A percentile compares a stretch with the other conserved stretches of the same genome.
phyloP scores from a whole-genome alignment of 371 early-diverging fungal genomes.

The Apophysomyces variabilis region DNA sequence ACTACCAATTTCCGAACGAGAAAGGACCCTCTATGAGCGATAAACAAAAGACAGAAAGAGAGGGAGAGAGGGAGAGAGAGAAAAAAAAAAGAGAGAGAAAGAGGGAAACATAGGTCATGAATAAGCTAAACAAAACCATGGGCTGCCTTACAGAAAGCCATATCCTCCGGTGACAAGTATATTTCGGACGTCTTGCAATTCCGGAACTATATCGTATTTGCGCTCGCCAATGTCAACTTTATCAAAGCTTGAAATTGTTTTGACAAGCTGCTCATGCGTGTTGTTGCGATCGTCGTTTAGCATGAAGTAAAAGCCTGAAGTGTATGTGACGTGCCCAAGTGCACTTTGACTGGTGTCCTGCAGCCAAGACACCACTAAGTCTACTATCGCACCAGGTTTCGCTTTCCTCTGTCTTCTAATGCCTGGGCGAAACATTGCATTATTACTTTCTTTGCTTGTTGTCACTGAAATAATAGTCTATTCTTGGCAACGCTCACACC shows the following conservation, averaged over 20 bases:
- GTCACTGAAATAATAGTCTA: slow-evolving; percentile 5
- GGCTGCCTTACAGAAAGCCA: slow-evolving; percentile 79
- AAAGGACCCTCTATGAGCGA: slow-evolving; percentile 52
- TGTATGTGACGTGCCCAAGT: slow-evolving; percentile 4
- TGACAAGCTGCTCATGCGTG: slow-evolving; percentile 31
- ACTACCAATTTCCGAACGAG: slow-evolving; percentile 67
- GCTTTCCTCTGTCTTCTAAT: not conserved
- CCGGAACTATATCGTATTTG: slow-evolving; percentile 33
- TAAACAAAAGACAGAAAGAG: not conserved
- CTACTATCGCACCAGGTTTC: not conserved
- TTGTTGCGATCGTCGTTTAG: not conserved
- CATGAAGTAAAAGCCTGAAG: not conserved
- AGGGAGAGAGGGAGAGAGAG: too few relatives aligned
- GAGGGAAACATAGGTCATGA: too few relatives aligned
- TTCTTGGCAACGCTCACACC: not conserved
- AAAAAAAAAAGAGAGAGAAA: not conserved
- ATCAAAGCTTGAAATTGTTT: slow-evolving; percentile 43
- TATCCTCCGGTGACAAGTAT: slow-evolving; percentile 87
- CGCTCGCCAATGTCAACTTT: slow-evolving; percentile 52
- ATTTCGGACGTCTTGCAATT: slow-evolving; percentile 45
- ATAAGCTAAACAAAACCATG: not conserved
- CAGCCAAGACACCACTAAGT: slow-evolving; percentile 1
- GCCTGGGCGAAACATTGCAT: not conserved
- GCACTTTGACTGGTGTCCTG: slow-evolving; percentile 1
- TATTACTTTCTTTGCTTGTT: not conserved